Base-by-base conservation (phyloP, 2,329 filamentous ascomycete genomes). In the Herpotrichia juniperi region DNA sequence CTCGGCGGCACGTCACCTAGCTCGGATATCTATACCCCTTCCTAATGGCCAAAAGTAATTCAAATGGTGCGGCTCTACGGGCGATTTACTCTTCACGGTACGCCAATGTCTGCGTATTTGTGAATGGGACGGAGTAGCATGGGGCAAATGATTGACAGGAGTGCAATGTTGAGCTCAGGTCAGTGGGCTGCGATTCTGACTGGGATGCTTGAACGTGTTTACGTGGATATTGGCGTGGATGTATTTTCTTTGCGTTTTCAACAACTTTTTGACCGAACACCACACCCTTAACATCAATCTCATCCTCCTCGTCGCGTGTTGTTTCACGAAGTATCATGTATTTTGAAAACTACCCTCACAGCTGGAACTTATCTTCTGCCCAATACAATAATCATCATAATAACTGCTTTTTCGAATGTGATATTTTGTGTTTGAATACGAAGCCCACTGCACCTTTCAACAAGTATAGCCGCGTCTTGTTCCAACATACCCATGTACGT, bases 11-110 rank as follows among this genome's bases (percentile, higher is more conserved):
- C 62, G 66, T 62, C 58, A 62, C 58, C 58, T 63, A 59, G 67
- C 63, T 63, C 63, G 68, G 64, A 71, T 68, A 70, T 64, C 67
- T 69, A 73, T 71, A 73, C 69, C 71, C 68, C 63, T 63, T 57
- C 59, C 59, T 71, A 71, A 71, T 71, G 67, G 65, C 61, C 58
- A 72, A 72, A 70, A 63, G 59, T 72, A 69, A 72, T 71, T 58
- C n/a, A 56, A 62, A 51, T 51, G 49, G 60, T 61, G 62, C 60
- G 54, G 62, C 64, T 66, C 58, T 53, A 53, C 53, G 57, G 60
- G 60, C 52, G 50, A 67, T 56, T 56, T 51, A 42, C 26, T 50
- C 46, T 55, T 55, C 32, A 62, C 73, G 43, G 53, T 45, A 61
- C 53, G 54, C 62, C 16, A 55, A 50, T 54, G 59, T 53, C 37